These are phyloP conservation scores for Terana coerulea DNA, from an alignment of 768 basidiomycete genomes.

Conservation along the genomic window DNA sequence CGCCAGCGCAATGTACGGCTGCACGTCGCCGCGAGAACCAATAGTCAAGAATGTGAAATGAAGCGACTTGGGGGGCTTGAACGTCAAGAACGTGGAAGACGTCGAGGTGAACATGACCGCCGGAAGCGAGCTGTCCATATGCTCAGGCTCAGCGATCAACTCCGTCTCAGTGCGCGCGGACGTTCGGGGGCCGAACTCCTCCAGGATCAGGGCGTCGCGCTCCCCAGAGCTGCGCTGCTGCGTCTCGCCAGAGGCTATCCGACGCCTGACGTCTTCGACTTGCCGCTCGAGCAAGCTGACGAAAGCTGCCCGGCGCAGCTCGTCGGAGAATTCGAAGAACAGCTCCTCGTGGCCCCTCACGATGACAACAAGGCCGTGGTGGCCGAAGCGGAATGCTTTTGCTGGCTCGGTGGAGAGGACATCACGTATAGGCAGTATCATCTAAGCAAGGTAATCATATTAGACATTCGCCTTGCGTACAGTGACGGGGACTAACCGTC, in stretches of 20 bases:
- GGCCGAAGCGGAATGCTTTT: slow-evolving; percentile 86
- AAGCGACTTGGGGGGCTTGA: slow-evolving; percentile 83
- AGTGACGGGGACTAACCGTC: slow-evolving; percentile 49
- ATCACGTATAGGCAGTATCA: slow-evolving; percentile 91
- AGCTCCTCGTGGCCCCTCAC: slow-evolving; percentile 96
- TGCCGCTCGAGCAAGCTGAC: slow-evolving; percentile 71
- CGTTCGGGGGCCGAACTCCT: slow-evolving; percentile 70
- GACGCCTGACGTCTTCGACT: slow-evolving; percentile 65
- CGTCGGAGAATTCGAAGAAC: slow-evolving; percentile 89
- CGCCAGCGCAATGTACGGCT: slow-evolving; percentile 94
- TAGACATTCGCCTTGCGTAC: not conserved
- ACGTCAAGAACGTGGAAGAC: slow-evolving; percentile 95
- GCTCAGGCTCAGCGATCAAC: not conserved
- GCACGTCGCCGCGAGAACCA: slow-evolving; percentile 94
- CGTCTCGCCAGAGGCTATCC: slow-evolving; percentile 42
- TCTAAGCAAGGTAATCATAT: slow-evolving; percentile 42
- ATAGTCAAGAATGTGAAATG: slow-evolving; percentile 95
- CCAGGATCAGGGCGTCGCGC: slow-evolving; percentile 74
- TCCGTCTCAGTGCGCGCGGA: slow-evolving; percentile 37
- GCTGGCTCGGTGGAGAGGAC: slow-evolving; percentile 80
- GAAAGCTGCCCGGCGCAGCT: slow-evolving; percentile 78
- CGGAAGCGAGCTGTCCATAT: slow-evolving; percentile 64
- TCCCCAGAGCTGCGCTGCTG: slow-evolving; percentile 46
- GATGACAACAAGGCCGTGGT: slow-evolving; percentile 84
- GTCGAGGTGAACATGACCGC: slow-evolving; percentile 96